These are phyloP conservation scores for Wickerhamomyces ciferrii DNA, from an alignment of 805 yeast genomes.

Conservation along the genomic window DNA sequence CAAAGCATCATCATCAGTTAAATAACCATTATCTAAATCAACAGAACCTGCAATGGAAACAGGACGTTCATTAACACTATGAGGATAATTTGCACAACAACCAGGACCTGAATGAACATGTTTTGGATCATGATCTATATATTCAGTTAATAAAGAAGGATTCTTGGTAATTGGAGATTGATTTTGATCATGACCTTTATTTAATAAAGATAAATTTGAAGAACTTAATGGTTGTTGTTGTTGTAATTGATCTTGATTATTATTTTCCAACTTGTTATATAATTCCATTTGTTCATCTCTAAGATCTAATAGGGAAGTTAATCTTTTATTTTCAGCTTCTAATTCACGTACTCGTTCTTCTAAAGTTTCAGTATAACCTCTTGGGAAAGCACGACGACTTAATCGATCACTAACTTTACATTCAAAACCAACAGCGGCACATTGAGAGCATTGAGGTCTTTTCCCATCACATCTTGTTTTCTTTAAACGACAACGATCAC, in stretches of 20 bases:
- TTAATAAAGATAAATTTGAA: slow-evolving; percentile 26
- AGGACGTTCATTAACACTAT: slow-evolving; percentile 52
- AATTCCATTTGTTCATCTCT: slow-evolving; percentile 58
- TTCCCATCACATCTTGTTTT: slow-evolving; percentile 77
- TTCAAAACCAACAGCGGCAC: slow-evolving; percentile 80
- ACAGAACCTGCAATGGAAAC: slow-evolving; percentile 63
- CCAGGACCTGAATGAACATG: slow-evolving; percentile 48
- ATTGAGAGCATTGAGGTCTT: slow-evolving; percentile 69
- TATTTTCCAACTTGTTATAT: slow-evolving; percentile 20
- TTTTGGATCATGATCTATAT: slow-evolving; percentile 21
- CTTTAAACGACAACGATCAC: slow-evolving; percentile 83
- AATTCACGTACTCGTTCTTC: slow-evolving; percentile 86
- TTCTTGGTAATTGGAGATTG: background rate
- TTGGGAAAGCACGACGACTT: slow-evolving; percentile 82
- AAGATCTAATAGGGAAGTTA: slow-evolving; percentile 56
- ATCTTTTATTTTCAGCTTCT: slow-evolving; percentile 72
- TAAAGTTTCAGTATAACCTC: slow-evolving; percentile 87
- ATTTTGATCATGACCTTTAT: slow-evolving; percentile 16
- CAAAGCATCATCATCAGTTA: slow-evolving; percentile 42
- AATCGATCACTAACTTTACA: slow-evolving; percentile 85
- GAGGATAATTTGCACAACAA: slow-evolving; percentile 49
- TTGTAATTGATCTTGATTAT: background rate
- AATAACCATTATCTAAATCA: slow-evolving; percentile 38
- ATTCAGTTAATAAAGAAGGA: slow-evolving; percentile 8
- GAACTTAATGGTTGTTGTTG: slow-evolving; percentile 23